Evolutionary conservation across 1,284 basidiomycete genomes (phyloP).

Genomic region (Cryptococcus sp.): DNA sequence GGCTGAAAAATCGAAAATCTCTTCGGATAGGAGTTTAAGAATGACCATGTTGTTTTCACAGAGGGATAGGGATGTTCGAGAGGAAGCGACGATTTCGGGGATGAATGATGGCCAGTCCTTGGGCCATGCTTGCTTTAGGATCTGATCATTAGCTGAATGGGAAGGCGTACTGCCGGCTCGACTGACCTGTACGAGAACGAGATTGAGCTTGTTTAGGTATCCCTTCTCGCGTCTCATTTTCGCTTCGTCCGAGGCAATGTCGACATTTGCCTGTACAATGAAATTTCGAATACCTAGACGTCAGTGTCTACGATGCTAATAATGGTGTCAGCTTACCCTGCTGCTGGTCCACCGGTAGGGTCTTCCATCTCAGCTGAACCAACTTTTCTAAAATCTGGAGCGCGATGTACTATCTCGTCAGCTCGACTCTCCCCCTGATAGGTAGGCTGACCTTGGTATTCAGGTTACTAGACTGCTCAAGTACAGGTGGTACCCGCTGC

Average conservation of each 20-base stretch:
- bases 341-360: slow-evolving; percentile 87
- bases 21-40: slow-evolving; percentile 93
- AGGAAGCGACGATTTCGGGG: slow-evolving; percentile 93
- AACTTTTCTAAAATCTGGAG: slow-evolving; percentile 93
- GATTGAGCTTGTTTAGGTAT: slow-evolving; percentile 94
- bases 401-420: slow-evolving; percentile 71
- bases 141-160: slow-evolving; percentile 54
- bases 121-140: slow-evolving; percentile 99
- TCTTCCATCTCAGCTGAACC: slow-evolving; percentile 92
- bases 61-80: slow-evolving; percentile 89
- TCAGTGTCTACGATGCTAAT: background rate
- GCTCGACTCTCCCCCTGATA: too few relatives aligned
- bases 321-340: slow-evolving; percentile 57
- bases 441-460: slow-evolving; percentile 82
- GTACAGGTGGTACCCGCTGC: slow-evolving; percentile 92
- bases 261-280: slow-evolving; percentile 88
- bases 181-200: slow-evolving; percentile 86
- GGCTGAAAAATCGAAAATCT: slow-evolving; percentile 98
- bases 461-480: slow-evolving; percentile 77
- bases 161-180: too few relatives aligned
- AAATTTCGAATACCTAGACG: slow-evolving; percentile 91
- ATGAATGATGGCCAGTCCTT: slow-evolving; percentile 99
- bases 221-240: slow-evolving; percentile 88
- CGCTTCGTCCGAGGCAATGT: slow-evolving; percentile 82
- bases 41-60: slow-evolving; percentile 99